Percentiles rank a stretch among this genome's conserved stretches.
phyloP scores from a whole-genome alignment of 345 rosid species.

The Angophora floribunda region DNA sequence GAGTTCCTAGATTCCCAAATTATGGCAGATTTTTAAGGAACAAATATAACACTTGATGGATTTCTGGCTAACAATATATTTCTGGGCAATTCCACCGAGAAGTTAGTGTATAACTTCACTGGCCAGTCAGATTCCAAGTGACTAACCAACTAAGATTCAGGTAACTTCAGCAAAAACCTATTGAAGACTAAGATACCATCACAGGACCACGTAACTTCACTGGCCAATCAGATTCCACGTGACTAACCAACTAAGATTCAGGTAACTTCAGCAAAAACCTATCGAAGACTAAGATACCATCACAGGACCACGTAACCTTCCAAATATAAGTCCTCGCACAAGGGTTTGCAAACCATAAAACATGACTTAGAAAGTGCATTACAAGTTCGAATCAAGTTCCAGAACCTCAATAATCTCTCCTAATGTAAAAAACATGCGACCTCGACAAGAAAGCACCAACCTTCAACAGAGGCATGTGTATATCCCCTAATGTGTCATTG shows the following conservation, averaged over 20 bases:
- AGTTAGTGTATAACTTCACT: neutral
- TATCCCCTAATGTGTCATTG: constrained; percentile 83
- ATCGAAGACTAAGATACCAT: neutral
- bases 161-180: neutral
- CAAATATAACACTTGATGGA: neutral
- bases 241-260: neutral
- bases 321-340: neutral
- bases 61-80: neutral
- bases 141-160: neutral
- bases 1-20: neutral
- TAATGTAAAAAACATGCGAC: neutral
- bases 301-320: neutral
- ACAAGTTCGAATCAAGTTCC: neutral
- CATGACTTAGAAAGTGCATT: neutral
- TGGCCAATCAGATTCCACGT: neutral
- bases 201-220: neutral
- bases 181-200: neutral
- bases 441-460: constrained; percentile 33
- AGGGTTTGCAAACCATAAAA: neutral
- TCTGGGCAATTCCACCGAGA: neutral
- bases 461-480: constrained; percentile 95
- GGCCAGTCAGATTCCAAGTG: neutral
- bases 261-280: neutral
- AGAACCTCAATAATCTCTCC: neutral
- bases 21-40: neutral